Conservation (phyloP, 2,329 filamentous ascomycete genomes). For the Tolypocladium paradoxum region DNA sequence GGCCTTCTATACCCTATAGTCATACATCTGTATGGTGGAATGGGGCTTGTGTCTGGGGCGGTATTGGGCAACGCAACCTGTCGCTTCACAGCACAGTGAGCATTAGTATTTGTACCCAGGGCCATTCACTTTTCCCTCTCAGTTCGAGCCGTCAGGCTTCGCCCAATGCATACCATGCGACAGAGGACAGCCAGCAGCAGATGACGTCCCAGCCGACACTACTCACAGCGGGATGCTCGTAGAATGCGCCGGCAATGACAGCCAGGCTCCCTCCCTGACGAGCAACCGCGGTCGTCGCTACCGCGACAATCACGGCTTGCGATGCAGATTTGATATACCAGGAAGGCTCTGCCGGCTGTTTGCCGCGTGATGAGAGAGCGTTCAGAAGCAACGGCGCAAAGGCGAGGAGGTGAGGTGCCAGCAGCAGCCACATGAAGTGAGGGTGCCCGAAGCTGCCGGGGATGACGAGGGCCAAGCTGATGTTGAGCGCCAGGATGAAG, state of each 20-base stretch:
- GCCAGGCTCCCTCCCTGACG: conserved; percentile 2
- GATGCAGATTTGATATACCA: conserved; percentile 1
- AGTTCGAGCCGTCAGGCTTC: not conserved
- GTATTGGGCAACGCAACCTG: too few relatives aligned
- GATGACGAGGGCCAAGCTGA: conserved; percentile 7
- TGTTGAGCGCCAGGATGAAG: conserved; percentile 5
- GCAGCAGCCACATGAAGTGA: conserved; percentile 9
- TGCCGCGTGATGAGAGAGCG: too few relatives aligned
- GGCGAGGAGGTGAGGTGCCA: conserved; percentile 12
- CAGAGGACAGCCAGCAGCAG: conserved; percentile 13
- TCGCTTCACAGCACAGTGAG: too few relatives aligned
- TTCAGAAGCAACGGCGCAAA: conserved; percentile 13
- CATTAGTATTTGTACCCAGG: too few relatives aligned
- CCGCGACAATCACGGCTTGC: conserved; percentile 4
- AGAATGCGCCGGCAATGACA: conserved; percentile 4
- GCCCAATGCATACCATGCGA: conserved; percentile 7
- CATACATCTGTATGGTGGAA: too few relatives aligned
- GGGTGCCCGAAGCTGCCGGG: conserved; percentile 4
- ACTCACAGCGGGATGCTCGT: conserved; percentile 15
- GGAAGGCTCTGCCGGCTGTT: conserved; percentile 3
- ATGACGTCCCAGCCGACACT: conserved; percentile 17
- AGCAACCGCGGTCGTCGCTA: not conserved
- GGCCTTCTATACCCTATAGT: too few relatives aligned
- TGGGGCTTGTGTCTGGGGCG: too few relatives aligned
- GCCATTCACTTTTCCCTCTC: not conserved